Percentiles rank a stretch among this genome's conserved stretches.
phyloP scores from a whole-genome alignment of 169 alveolate species.

The Babesia sp. region DNA sequence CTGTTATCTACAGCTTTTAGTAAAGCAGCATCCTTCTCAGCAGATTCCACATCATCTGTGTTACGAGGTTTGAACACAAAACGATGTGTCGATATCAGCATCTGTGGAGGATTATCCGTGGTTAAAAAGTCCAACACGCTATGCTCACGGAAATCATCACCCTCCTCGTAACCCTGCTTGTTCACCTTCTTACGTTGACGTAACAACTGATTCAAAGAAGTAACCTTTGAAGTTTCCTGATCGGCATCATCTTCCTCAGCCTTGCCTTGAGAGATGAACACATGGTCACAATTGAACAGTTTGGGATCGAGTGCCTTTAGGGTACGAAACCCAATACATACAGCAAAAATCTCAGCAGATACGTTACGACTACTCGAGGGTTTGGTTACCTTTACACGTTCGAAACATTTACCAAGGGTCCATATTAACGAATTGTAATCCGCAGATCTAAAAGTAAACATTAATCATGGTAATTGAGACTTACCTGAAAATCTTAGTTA shows the following conservation, averaged over 20 bases:
- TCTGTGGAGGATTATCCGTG: constrained; percentile 75
- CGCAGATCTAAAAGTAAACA: constrained; percentile 88
- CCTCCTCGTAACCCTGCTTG: constrained; percentile 84
- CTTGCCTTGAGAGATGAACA: constrained; percentile 73
- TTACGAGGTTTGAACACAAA: constrained; percentile 62
- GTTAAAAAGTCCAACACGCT: constrained; percentile 74
- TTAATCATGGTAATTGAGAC: constrained; percentile 87
- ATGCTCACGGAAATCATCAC: constrained; percentile 79
- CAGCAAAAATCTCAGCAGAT: constrained; percentile 97
- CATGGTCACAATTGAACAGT: constrained; percentile 92
- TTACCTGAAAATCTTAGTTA: constrained; percentile 69
- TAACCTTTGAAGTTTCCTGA: constrained; percentile 47
- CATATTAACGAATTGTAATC: constrained; percentile 96
- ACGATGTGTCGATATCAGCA: constrained; percentile 71
- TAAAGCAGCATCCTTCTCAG: constrained; percentile 20
- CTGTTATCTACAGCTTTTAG: constrained; percentile 42
- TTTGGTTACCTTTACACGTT: constrained; percentile 95
- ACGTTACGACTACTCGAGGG: constrained; percentile 96
- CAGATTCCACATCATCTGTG: constrained; percentile 11
- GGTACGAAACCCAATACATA: constrained; percentile 92
- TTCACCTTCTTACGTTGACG: constrained; percentile 78
- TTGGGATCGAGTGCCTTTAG: constrained; percentile 93
- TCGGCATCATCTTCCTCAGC: constrained; percentile 46
- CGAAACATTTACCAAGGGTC: constrained; percentile 94
- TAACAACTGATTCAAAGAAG: constrained; percentile 73